Evolutionary conservation across 1,139 yeast genomes (phyloP), one percentile per base, ranked within the genome.

Genomic region (Pichia sp.): DNA sequence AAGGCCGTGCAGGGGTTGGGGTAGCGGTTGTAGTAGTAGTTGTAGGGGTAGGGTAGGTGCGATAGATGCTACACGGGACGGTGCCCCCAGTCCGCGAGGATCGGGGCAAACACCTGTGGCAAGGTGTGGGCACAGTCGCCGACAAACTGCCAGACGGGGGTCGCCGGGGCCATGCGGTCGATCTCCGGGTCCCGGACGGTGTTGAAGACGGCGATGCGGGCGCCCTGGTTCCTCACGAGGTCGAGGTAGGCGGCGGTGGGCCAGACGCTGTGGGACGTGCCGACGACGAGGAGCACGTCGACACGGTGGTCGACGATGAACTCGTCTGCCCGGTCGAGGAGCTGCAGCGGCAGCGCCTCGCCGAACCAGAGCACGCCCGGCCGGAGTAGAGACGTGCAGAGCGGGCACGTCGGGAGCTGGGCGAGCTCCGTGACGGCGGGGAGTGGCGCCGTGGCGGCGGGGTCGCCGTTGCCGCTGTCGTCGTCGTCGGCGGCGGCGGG

Each of bases 351-450:
- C 49, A 90, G 71, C 10, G 90, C 78, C 68, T 90, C 97, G 4
- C 97, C 97, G 70, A 86, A 89, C 97, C 97, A 90, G 3, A 89
- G 93, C 5, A 90, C 95, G 0, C 95, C 96, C 0, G 97, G 97
- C 31, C 97, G 75, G 54, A 90, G 70, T 26, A 87, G 67, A 0
- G 82, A 82, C 11, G 73, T 68, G 65, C 97, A 90, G 8, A 72
- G 71, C 0, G 96, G 96, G 66, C 97, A 90, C 48, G 68, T 76
- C 1, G 96, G 96, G n/a, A 89, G 73, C 2, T 83, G 82, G 1
- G 70, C 67, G 3, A 50, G 5, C 50, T 74, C 77, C 1, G 74
- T 71, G 1, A 87, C 70, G 23, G 72, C 70, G 26, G 76, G 74
- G 1, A 62, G 45, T 13, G 45, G 44, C 1, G 47, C 41, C 11